Evolutionary conservation across 2,329 filamentous ascomycete species (phyloP), one percentile per base, ranked within the genome.

Genomic region (Arthroderma sp.): DNA sequence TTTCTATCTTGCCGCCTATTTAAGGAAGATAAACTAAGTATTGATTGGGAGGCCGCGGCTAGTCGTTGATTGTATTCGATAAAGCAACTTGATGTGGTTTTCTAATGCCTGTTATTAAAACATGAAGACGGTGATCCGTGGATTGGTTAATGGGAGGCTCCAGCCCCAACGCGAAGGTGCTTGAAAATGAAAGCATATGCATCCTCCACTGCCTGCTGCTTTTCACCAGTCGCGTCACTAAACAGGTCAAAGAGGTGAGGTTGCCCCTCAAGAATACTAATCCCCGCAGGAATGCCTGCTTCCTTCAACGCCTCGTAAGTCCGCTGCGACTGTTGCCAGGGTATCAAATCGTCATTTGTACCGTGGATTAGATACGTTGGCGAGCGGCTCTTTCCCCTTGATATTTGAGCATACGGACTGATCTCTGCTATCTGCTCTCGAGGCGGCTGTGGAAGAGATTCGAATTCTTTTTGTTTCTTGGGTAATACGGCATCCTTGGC

Each of bases 291-390:
- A 15, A 55, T 19, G 11, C 53, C 53, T 15, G 2, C 25, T 28
- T 55, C 53, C 1, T 8, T 2, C 2, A 55, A n/a, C 4, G 38
- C 53, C 13, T 39, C 53, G 7, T 41, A 25, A 23, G 5, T 13
- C 8, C 21, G 23, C 21, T 55, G 35, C 7, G 53, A 39, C 8
- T 11, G 2, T 9, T 23, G 9, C 25, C 57, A 58, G 7, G 63
- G 63, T 35, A 64, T 61, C 33, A 63, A 35, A 39, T 66, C 64
- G 47, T 66, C 64, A 9, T 52, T 39, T 1, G 47, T 59, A 13
- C 63, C 63, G 28, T 65, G 63, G 13, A 66, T 59, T 0, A 66
- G 49, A 28, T 60, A 65, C 4, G 65, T 66, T 0, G 65, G 65
- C 17, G 59, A 58, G 0, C 38, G 21, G 51, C 63, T 63, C 1